Conservation (phyloP, 306 rosid genomes). For the Amphicarpaea edgeworthii region DNA sequence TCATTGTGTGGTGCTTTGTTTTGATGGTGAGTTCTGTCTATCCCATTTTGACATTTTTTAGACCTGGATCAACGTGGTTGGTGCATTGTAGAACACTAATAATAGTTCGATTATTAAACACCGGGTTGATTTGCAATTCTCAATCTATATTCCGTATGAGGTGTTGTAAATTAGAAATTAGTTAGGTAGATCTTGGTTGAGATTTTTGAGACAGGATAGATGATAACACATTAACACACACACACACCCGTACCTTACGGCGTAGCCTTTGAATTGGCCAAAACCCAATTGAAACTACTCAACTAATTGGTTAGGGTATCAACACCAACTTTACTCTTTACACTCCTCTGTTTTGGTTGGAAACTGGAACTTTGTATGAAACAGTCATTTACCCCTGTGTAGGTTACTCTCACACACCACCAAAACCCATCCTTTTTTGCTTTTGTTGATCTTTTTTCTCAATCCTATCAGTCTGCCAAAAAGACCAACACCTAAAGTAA, state of each 20-base stretch:
- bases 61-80: background rate
- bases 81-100: background rate
- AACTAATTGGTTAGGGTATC: too few species aligned
- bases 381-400: conserved; percentile 18
- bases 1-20: background rate
- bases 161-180: background rate
- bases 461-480: conserved; percentile 31
- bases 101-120: background rate
- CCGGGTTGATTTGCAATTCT: background rate
- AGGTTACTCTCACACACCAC: background rate
- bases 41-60: background rate
- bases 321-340: conserved; percentile 3
- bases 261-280: background rate
- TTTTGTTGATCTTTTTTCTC: conserved; percentile 36
- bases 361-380: conserved; percentile 3
- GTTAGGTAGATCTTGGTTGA: background rate
- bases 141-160: background rate
- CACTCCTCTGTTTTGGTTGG: conserved; percentile 12
- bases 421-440: conserved; percentile 34
- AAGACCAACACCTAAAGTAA: background rate
- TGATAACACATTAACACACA: background rate
- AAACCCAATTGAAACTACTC: background rate
- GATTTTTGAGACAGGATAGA: background rate
- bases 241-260: too few species aligned
- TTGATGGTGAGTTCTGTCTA: background rate